Base-by-base conservation (phyloP, 805 yeast genomes). In the Candida gorgasii region DNA sequence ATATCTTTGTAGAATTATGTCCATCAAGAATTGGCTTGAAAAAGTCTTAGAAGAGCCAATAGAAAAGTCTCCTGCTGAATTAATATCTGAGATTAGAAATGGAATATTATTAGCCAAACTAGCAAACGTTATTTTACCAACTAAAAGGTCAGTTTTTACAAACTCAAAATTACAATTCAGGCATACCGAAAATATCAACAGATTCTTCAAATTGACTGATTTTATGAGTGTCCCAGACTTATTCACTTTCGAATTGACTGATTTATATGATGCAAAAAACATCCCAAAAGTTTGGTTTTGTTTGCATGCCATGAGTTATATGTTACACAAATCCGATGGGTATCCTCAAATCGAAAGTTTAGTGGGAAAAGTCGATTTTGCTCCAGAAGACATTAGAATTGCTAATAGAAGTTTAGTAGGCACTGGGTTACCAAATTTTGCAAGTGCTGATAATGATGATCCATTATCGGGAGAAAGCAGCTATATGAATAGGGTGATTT, bases 251-350 rank as follows among this genome's bases (percentile, higher is more conserved):
- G 99, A 92, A 59, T 76, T 90, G 45, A 89, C 96, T 3, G 99
- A 93, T 62, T 72, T 93, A 27, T 93, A 89, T 63, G 97, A 93
- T 57, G 84, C 84, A 57, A 90, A 89, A 55, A 86, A 92, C 57
- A 78, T 90, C 15, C 98, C 98, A 12, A 90, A 88, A 57, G 98
- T 93, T 18, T 85, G 93, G 58, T 89, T 89, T 63, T 90, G 97
- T 52, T 64, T 93, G 27, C 97, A 92, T 66, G 97, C 97, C 2
- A 65, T 92, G 49, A 82, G 89, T 39, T 87, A 79, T 51, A 79
- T 88, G 58, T 71, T 93, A 42, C 75, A 83, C 45, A 72, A 74
- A 51, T 70, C 79, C 19, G 75, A 77, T 18, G 64, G 66, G 14
- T 82, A 83, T 16, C 87, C 90, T 1, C 64, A 70, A 3, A 76